A percentile compares a stretch with the other conserved stretches of the same genome.
These are phyloP conservation scores for Cyphellophora attinorum DNA, from an alignment of 2,329 filamentous ascomycete species.

Conservation along the genomic window DNA sequence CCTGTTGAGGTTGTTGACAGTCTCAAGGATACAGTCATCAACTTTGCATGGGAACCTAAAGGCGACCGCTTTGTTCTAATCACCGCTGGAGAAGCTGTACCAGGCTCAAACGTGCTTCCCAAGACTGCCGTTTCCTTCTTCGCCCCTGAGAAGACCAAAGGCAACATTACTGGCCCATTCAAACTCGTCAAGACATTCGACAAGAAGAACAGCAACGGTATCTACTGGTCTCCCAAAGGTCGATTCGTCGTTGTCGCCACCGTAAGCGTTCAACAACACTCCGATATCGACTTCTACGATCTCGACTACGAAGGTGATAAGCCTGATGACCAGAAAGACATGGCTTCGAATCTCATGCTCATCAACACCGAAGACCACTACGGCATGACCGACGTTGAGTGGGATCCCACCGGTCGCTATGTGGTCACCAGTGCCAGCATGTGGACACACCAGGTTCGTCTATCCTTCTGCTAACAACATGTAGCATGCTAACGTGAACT, in stretches of 20 bases:
- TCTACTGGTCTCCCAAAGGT: constrained; percentile 96
- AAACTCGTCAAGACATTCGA: constrained; percentile 90
- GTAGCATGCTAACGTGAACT: constrained; percentile 6
- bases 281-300: constrained; percentile 95
- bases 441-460: constrained; percentile 88
- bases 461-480: constrained; percentile 5
- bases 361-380: constrained; percentile 95
- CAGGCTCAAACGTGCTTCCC: constrained; percentile 70
- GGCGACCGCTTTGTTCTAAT: constrained; percentile 96
- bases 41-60: constrained; percentile 99
- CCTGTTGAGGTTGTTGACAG: constrained; percentile 96
- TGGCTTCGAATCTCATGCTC: constrained; percentile 87
- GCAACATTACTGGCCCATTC: constrained; percentile 69
- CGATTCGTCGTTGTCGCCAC: constrained; percentile 92
- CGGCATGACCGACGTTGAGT: constrained; percentile 93
- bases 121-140: constrained; percentile 97
- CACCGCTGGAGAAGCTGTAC: constrained; percentile 75
- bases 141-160: constrained; percentile 91
- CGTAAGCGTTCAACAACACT: constrained; percentile 84
- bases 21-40: constrained; percentile 97
- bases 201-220: constrained; percentile 99
- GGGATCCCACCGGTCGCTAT: constrained; percentile 93
- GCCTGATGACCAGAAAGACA: constrained; percentile 87
- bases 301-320: constrained; percentile 97
- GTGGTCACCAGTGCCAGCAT: constrained; percentile 87